A percentile compares a stretch with the other conserved stretches of the same genome.
These are phyloP conservation scores for Corchorus olitorius DNA, from an alignment of 345 rosid species.

Conservation along the genomic window DNA sequence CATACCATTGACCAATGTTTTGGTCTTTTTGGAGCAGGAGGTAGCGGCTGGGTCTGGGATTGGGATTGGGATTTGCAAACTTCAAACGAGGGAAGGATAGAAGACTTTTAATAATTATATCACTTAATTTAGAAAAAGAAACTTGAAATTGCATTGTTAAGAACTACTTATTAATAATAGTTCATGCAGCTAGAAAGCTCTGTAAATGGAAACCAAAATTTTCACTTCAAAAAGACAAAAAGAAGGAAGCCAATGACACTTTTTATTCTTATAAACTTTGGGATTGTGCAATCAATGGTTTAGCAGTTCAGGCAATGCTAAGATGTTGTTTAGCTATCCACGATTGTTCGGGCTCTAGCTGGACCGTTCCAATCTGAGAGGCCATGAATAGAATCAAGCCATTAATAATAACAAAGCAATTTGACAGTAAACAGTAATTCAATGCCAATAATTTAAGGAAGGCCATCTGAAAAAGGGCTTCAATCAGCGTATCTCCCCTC, in stretches of 20 bases:
- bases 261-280: slow-evolving; percentile 11
- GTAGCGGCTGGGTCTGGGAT: too few species aligned
- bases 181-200: slow-evolving; percentile 7
- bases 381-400: slow-evolving; percentile 5
- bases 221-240: not conserved
- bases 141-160: slow-evolving; percentile 13
- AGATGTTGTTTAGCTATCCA: slow-evolving; percentile 89
- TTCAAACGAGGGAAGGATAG: not conserved
- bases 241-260: not conserved
- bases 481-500: not conserved
- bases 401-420: slow-evolving; percentile 1
- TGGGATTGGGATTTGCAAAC: too few species aligned
- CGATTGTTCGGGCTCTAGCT: slow-evolving; percentile 73
- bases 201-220: not conserved
- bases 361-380: slow-evolving; percentile 70
- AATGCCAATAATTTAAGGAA: not conserved
- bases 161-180: not conserved
- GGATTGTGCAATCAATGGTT: slow-evolving; percentile 16
- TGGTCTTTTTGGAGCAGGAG: too few species aligned
- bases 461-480: not conserved
- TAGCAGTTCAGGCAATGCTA: slow-evolving; percentile 50
- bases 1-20: too few species aligned
- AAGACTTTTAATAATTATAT: not conserved
- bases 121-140: not conserved
- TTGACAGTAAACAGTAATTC: not conserved